These are phyloP conservation scores for Yarrowia sp. DNA, from an alignment of 805 yeast genomes.

Conservation along the genomic window DNA sequence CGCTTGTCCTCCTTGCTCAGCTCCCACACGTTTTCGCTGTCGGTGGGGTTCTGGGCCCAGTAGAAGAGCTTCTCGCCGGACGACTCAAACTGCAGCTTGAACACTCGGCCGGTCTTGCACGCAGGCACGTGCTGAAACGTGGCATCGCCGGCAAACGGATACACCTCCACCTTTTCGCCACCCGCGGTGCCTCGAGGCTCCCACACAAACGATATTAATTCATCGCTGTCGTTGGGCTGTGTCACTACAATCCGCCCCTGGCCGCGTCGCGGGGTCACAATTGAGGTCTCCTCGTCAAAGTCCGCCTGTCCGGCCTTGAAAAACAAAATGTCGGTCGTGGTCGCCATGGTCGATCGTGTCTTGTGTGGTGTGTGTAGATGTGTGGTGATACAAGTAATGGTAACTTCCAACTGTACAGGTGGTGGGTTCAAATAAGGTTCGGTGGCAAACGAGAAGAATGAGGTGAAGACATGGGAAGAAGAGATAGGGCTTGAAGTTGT, in stretches of 20 bases:
- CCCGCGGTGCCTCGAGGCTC: slow-evolving; percentile 62
- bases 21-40: slow-evolving; percentile 62
- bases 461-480: no score
- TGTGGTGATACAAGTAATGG: neutral
- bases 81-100: slow-evolving; percentile 66
- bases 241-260: slow-evolving; percentile 71
- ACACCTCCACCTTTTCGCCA: slow-evolving; percentile 57
- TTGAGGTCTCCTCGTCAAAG: slow-evolving; percentile 63
- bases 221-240: slow-evolving; percentile 72
- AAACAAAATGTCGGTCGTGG: slow-evolving; percentile 41
- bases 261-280: slow-evolving; percentile 72
- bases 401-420: neutral
- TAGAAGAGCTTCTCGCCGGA: slow-evolving; percentile 63
- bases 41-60: slow-evolving; percentile 80
- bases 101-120: slow-evolving; percentile 80
- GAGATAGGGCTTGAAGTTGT: no score
- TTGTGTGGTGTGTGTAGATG: neutral
- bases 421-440: slow-evolving; percentile 2
- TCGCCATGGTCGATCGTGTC: slow-evolving; percentile 21
- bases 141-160: slow-evolving; percentile 86
- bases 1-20: slow-evolving; percentile 66
- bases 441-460: neutral
- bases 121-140: slow-evolving; percentile 73
- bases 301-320: slow-evolving; percentile 83
- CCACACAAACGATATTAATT: slow-evolving; percentile 76